phyloP scores from a whole-genome alignment of 1,284 basidiomycete species.

The Ganoderma lucidum region DNA sequence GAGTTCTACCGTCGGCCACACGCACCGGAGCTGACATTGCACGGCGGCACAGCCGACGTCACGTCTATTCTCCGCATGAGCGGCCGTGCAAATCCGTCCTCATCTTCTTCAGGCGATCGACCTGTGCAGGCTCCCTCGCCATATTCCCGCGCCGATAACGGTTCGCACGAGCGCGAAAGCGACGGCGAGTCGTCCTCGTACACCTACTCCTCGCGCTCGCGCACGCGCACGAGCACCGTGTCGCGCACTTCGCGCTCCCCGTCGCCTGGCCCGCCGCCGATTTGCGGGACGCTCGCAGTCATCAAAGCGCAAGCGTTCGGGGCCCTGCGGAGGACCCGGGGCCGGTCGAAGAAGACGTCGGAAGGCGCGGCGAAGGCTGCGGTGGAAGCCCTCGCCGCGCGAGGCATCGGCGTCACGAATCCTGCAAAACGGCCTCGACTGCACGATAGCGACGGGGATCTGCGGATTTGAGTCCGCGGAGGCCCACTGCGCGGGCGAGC shows the following conservation, averaged over 20 bases:
- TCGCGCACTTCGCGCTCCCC: conserved; percentile 71
- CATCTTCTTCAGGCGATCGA: conserved; percentile 59
- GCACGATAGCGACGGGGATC: conserved; percentile 57
- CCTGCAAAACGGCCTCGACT: conserved; percentile 66
- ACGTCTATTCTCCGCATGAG: conserved; percentile 61
- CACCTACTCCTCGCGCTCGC: conserved; percentile 40
- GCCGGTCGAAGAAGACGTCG: conserved; percentile 72
- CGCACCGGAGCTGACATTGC: conserved; percentile 67
- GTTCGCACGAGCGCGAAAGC: conserved; percentile 58
- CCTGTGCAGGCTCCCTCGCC: conserved; percentile 58
- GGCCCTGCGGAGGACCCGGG: conserved; percentile 77
- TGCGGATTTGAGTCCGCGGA: conserved; percentile 48
- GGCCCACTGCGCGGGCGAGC: neutral
- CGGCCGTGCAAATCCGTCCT: conserved; percentile 50
- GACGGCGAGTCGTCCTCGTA: conserved; percentile 60
- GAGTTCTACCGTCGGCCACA: conserved; percentile 72
- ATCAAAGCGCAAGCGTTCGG: conserved; percentile 90
- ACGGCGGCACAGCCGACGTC: conserved; percentile 76
- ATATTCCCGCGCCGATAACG: conserved; percentile 59
- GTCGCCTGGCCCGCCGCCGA: conserved; percentile 66
- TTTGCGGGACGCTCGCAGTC: conserved; percentile 83
- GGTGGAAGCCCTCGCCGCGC: conserved; percentile 77
- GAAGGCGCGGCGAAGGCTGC: conserved; percentile 80
- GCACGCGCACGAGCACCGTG: conserved; percentile 37
- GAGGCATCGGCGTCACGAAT: conserved; percentile 69